Evolutionary conservation across 495 filamentous ascomycete genomes (phyloP).

Genomic region (Neurospora pannonica): DNA sequence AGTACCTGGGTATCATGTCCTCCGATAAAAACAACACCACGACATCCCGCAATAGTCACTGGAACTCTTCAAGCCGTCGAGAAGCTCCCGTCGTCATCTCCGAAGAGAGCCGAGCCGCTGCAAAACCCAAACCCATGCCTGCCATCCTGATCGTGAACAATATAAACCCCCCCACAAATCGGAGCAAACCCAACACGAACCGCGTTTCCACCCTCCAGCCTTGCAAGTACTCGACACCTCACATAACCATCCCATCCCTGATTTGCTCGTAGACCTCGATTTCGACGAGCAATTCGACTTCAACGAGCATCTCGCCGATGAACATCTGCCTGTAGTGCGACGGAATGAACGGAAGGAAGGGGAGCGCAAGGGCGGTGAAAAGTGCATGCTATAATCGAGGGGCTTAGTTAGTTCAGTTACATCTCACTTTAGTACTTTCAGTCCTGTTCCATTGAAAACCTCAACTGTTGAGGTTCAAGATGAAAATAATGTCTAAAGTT

Average conservation of each 20-base stretch:
- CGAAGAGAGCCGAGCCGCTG: conserved; percentile 42
- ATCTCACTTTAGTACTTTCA: not conserved
- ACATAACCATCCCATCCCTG: not conserved
- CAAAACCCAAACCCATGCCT: conserved; percentile 23
- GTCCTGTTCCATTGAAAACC: too few species aligned
- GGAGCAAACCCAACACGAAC: too few species aligned
- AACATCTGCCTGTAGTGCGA: not conserved
- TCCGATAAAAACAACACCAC: not conserved
- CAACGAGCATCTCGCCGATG: not conserved
- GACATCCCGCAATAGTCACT: conserved; percentile 12
- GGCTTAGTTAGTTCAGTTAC: too few species aligned
- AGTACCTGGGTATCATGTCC: not conserved
- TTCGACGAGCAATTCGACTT: too few species aligned
- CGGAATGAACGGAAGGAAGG: not conserved
- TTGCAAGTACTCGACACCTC: not conserved
- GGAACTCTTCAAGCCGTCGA: conserved; percentile 45
- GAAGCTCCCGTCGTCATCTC: conserved; percentile 49
- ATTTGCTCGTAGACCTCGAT: not conserved
- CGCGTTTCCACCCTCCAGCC: too few species aligned
- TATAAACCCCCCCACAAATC: too few species aligned
- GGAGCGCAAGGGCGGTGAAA: too few species aligned
- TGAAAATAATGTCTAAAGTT: too few species aligned
- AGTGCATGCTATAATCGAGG: too few species aligned
- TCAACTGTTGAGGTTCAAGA: too few species aligned
- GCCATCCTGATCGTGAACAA: not conserved